A percentile compares a stretch with the other conserved stretches of the same genome.
Conservation (phyloP, 2,329 filamentous ascomycete genomes). For the Tolypocladium cylindrosporum region DNA sequence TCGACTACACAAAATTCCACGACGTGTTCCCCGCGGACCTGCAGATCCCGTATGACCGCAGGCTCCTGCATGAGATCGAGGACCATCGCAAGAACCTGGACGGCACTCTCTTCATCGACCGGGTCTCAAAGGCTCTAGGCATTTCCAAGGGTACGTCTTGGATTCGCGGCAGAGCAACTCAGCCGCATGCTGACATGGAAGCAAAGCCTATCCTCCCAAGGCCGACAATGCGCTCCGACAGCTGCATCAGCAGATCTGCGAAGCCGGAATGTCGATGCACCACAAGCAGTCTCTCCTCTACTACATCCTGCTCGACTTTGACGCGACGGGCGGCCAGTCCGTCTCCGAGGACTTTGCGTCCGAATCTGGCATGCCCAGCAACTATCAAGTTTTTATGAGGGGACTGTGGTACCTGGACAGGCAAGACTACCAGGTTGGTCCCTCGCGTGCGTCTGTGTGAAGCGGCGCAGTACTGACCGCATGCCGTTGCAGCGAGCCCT, state of each 20-base stretch:
- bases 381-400: conserved; percentile 72
- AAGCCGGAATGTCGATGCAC: conserved; percentile 54
- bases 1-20: conserved; percentile 57
- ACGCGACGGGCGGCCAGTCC: conserved; percentile 40
- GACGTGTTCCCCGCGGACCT: conserved; percentile 54
- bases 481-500: conserved; percentile 45
- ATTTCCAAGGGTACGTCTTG: conserved; percentile 53
- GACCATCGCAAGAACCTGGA: conserved; percentile 56
- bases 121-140: conserved; percentile 59
- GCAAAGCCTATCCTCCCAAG: conserved; percentile 64
- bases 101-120: conserved; percentile 69
- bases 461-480: not conserved
- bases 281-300: conserved; percentile 77
- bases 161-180: not conserved
- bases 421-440: conserved; percentile 50
- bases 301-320: conserved; percentile 72
- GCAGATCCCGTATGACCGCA: conserved; percentile 52
- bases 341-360: conserved; percentile 48
- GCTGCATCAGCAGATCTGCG: conserved; percentile 61
- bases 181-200: not conserved
- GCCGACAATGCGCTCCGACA: conserved; percentile 56
- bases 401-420: conserved; percentile 75
- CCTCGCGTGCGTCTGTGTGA: not conserved
- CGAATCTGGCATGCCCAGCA: conserved; percentile 57
- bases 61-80: conserved; percentile 52